Percentiles rank a stretch among this genome's conserved stretches.
These are phyloP conservation scores for Closterium sp. DNA, from an alignment of 139 green algal genomes.

Conservation along the genomic window DNA sequence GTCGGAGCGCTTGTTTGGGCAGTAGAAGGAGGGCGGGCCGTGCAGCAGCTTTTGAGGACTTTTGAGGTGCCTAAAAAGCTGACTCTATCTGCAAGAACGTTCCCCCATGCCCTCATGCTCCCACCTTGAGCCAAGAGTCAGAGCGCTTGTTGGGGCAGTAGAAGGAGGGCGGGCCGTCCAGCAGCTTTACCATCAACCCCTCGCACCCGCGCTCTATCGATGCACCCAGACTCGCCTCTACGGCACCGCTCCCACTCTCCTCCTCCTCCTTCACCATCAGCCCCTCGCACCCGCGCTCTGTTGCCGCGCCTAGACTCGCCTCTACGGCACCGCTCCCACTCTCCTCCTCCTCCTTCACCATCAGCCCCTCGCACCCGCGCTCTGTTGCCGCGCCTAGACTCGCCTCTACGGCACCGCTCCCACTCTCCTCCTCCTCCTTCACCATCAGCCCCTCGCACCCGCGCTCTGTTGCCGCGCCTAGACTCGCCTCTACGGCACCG, in stretches of 20 bases:
- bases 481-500: background rate
- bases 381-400: background rate
- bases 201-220: background rate
- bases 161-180: background rate
- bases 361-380: background rate
- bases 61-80: too few relatives aligned
- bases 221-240: background rate
- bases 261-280: background rate
- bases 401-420: background rate
- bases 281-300: too few relatives aligned
- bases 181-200: constrained; percentile 2
- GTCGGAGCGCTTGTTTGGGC: background rate
- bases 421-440: background rate
- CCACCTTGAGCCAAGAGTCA: constrained; percentile 9
- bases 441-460: background rate
- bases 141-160: background rate
- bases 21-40: background rate
- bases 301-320: too few relatives aligned
- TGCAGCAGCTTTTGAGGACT: constrained; percentile 1
- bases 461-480: background rate
- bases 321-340: too few relatives aligned
- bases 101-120: too few relatives aligned
- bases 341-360: background rate
- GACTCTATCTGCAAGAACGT: too few relatives aligned
- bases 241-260: background rate